A percentile compares a stretch with the other conserved stretches of the same genome.
phyloP scores from a whole-genome alignment of 1,284 basidiomycete genomes.

The Puccinia novopanici region DNA sequence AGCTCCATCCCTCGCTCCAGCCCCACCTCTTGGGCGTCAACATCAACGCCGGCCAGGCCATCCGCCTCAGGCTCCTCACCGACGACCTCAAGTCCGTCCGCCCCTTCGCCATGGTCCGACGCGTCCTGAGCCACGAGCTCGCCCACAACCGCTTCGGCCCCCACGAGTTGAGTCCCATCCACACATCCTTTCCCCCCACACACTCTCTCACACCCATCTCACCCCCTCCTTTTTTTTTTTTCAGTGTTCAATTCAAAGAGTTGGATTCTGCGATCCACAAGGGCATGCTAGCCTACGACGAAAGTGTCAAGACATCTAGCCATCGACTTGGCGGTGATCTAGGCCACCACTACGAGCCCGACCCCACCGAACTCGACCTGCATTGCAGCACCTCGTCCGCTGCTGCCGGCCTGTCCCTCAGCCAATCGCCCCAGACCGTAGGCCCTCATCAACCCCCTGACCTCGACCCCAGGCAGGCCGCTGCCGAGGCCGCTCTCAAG shows the following conservation, averaged over 20 bases:
- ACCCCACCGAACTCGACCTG: neutral
- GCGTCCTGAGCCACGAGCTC: slow-evolving; percentile 40
- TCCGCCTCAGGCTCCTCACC: slow-evolving; percentile 30
- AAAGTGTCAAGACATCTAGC: slow-evolving; percentile 15
- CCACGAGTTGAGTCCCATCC: slow-evolving; percentile 21
- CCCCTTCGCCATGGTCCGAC: slow-evolving; percentile 29
- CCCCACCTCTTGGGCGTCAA: slow-evolving; percentile 37
- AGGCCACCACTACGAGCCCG: slow-evolving; percentile 40
- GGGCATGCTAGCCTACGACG: slow-evolving; percentile 35
- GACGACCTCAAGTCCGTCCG: slow-evolving; percentile 30
- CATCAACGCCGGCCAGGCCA: slow-evolving; percentile 24
- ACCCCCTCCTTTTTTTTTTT: neutral
- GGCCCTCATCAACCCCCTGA: neutral
- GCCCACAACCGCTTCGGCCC: slow-evolving; percentile 39
- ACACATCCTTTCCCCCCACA: neutral
- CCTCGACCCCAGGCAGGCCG: neutral
- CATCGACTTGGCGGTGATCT: slow-evolving; percentile 38
- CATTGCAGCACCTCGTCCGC: slow-evolving; percentile 32
- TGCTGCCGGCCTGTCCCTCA: neutral
- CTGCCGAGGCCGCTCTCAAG: slow-evolving; percentile 14
- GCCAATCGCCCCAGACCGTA: neutral
- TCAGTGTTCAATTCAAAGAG: slow-evolving; percentile 18
- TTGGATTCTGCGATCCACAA: slow-evolving; percentile 35
- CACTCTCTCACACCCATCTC: no score
- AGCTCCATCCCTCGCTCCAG: slow-evolving; percentile 22